These are phyloP conservation scores for Xerophyta viscosa DNA, from an alignment of 106 monocot species.

Conservation along the genomic window DNA sequence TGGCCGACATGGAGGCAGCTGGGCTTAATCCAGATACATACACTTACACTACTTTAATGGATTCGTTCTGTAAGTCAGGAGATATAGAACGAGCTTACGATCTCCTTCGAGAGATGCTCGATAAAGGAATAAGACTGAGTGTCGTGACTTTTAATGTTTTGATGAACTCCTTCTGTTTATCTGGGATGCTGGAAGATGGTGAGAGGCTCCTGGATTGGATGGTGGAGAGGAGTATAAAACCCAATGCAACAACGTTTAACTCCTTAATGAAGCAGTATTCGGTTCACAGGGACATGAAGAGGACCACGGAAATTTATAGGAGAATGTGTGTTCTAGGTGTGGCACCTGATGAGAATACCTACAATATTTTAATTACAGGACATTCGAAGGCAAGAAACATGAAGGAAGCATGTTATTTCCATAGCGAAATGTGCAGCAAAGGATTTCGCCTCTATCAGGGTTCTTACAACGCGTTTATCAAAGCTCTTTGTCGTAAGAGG, in stretches of 20 bases:
- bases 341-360: slow-evolving; percentile 77
- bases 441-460: slow-evolving; percentile 46
- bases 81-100: slow-evolving; percentile 52
- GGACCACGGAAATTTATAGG: slow-evolving; percentile 52
- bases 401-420: slow-evolving; percentile 83
- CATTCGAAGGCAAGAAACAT: slow-evolving; percentile 90
- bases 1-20: slow-evolving; percentile 74
- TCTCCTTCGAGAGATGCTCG: slow-evolving; percentile 72
- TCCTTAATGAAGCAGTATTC: slow-evolving; percentile 70
- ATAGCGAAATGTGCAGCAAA: slow-evolving; percentile 66
- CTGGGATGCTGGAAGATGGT: slow-evolving; percentile 69
- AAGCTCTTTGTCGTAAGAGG: slow-evolving; percentile 56
- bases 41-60: slow-evolving; percentile 94
- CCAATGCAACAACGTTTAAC: slow-evolving; percentile 74
- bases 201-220: slow-evolving; percentile 75
- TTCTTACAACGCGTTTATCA: slow-evolving; percentile 65
- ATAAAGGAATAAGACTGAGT: slow-evolving; percentile 59
- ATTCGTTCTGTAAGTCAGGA: slow-evolving; percentile 68
- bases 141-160: slow-evolving; percentile 94
- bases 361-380: slow-evolving; percentile 84
- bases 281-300: slow-evolving; percentile 74
- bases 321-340: slow-evolving; percentile 50
- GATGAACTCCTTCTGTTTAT: slow-evolving; percentile 78
- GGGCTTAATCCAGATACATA: slow-evolving; percentile 62
- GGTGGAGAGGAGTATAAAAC: slow-evolving; percentile 54